Evolutionary conservation across 2,329 filamentous ascomycete genomes (phyloP).

Genomic region (Domatiomyces globalis): DNA sequence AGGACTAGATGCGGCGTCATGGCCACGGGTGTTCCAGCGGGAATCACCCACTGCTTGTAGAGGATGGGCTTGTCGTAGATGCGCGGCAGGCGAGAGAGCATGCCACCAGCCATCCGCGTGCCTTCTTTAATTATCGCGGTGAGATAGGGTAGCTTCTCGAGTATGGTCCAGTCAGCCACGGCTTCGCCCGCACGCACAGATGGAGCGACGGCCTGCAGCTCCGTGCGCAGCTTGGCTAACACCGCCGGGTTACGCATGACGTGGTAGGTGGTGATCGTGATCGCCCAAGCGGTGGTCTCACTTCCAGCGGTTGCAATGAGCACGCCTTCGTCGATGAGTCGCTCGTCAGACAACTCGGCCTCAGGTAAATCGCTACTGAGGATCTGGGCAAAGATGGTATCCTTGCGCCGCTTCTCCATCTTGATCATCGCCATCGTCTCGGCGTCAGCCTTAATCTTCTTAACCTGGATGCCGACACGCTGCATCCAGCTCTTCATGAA

Average conservation of each 20-base stretch:
- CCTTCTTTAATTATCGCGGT: constrained; percentile 22
- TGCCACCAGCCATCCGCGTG: constrained; percentile 18
- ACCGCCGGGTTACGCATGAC: constrained; percentile 9
- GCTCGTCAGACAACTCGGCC: constrained; percentile 17
- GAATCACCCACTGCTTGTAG: constrained; percentile 23
- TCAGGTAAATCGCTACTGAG: constrained; percentile 11
- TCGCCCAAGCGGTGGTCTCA: constrained; percentile 13
- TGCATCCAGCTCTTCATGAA: too few species aligned
- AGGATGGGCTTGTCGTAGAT: constrained; percentile 16
- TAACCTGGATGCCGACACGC: constrained; percentile 9
- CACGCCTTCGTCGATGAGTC: constrained; percentile 23
- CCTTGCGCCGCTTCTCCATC: constrained; percentile 10
- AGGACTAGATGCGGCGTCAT: constrained; percentile 20
- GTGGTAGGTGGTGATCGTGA: constrained; percentile 13
- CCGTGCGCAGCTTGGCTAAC: constrained; percentile 4
- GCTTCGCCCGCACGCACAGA: constrained; percentile 3
- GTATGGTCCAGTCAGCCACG: constrained; percentile 11
- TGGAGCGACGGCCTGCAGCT: constrained; percentile 4
- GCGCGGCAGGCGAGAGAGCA: constrained; percentile 12
- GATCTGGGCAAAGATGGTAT: constrained; percentile 15
- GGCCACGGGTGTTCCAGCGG: constrained; percentile 20
- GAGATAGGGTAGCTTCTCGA: constrained; percentile 21
- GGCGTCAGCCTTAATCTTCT: constrained; percentile 11
- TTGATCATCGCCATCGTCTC: constrained; percentile 10
- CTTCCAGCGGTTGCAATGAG: constrained; percentile 17